Evolutionary conservation across 1,284 basidiomycete species (phyloP).

Genomic region (Sparassis latifolia): DNA sequence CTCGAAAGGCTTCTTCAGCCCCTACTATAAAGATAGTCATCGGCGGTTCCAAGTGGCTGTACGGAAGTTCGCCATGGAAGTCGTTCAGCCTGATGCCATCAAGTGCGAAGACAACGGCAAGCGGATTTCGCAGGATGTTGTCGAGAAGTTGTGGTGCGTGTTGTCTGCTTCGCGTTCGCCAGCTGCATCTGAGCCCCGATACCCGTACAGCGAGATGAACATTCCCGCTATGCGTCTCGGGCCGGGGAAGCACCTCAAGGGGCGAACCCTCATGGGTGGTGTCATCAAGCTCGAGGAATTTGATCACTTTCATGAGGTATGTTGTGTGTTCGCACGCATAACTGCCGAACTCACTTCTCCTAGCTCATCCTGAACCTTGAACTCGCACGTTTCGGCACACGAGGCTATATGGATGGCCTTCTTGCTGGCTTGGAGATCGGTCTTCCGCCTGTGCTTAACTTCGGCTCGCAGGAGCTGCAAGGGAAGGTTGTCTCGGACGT

Average conservation of each 20-base stretch:
- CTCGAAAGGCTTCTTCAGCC: constrained; percentile 68
- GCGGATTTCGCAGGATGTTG: constrained; percentile 65
- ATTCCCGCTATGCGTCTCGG: constrained; percentile 93
- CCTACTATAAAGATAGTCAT: constrained; percentile 80
- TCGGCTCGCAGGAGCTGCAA: constrained; percentile 71
- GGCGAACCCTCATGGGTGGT: constrained; percentile 78
- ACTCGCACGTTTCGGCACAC: constrained; percentile 73
- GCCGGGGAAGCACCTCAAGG: constrained; percentile 84
- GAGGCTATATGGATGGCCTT: constrained; percentile 82
- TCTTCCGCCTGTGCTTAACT: constrained; percentile 84
- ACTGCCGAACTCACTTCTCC: neutral
- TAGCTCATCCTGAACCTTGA: constrained; percentile 85
- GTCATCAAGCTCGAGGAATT: constrained; percentile 85
- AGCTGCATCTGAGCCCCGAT: neutral
- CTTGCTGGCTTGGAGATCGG: constrained; percentile 81
- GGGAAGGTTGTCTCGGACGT: constrained; percentile 59
- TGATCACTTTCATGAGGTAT: constrained; percentile 74
- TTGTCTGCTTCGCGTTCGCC: neutral
- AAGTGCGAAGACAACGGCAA: constrained; percentile 79
- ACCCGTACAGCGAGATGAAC: constrained; percentile 50
- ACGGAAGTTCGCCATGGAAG: constrained; percentile 57
- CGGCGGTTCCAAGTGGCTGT: constrained; percentile 59
- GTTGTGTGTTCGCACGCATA: constrained; percentile 1
- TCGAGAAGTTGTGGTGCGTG: constrained; percentile 64
- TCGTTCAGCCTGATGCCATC: constrained; percentile 58